These are phyloP conservation scores for Chamaecrista fasciculata DNA, from an alignment of 306 rosid species.

Conservation along the genomic window DNA sequence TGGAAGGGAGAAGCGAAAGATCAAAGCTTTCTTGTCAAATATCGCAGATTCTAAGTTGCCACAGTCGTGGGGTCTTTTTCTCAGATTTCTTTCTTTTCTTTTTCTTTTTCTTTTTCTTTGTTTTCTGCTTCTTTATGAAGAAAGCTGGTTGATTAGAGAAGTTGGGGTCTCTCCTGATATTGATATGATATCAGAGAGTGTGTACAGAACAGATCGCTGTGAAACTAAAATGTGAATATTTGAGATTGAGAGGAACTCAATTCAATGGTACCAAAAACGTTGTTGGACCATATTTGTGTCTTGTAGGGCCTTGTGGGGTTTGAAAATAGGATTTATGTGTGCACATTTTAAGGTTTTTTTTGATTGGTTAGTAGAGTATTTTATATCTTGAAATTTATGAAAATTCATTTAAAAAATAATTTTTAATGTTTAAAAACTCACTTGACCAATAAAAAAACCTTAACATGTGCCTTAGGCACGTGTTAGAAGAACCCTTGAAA, in stretches of 20 bases:
- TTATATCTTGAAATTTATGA: too few species aligned
- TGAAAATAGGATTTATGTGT: too few species aligned
- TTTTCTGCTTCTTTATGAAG: conserved; percentile 50
- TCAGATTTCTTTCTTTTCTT: conserved; percentile 38
- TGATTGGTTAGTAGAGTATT: too few species aligned
- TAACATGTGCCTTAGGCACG: too few species aligned
- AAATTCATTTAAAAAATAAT: too few species aligned
- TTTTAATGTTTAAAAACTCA: too few species aligned
- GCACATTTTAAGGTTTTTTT: too few species aligned
- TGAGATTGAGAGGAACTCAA: conserved; percentile 40
- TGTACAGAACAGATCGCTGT: too few species aligned
- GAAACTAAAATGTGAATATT: conserved; percentile 37
- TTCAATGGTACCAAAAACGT: conserved; percentile 43
- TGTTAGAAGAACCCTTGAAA: too few species aligned
- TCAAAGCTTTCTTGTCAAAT: conserved; percentile 60
- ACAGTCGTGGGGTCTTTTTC: conserved; percentile 46
- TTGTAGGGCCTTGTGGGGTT: conserved; percentile 33
- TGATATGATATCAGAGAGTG: too few species aligned
- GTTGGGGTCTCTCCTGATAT: too few species aligned
- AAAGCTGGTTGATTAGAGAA: conserved; percentile 40
- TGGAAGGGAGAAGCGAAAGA: conserved; percentile 39
- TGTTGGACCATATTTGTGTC: conserved; percentile 42
- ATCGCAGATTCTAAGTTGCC: conserved; percentile 33
- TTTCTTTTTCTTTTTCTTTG: conserved; percentile 30
- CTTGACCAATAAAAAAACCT: too few species aligned